Conservation (phyloP, 208 protist genomes). For the Acanthamoeba royreba region DNA sequence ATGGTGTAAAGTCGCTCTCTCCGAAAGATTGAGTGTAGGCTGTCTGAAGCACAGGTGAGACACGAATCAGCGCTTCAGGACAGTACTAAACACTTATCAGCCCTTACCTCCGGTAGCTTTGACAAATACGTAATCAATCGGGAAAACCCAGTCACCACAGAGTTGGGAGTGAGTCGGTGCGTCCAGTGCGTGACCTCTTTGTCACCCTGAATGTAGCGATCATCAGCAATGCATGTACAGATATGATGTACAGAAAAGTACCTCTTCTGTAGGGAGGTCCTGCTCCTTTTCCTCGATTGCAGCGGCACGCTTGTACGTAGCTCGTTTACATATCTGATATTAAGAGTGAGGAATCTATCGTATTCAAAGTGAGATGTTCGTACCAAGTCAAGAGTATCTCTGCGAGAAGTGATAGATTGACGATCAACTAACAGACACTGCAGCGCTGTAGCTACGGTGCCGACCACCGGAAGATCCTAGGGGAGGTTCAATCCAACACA, state of each 20-base stretch:
- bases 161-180: neutral
- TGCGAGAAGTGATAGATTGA: neutral
- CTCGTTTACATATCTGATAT: neutral
- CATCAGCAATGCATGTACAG: no score
- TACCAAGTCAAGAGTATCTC: neutral
- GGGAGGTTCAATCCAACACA: neutral
- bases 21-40: neutral
- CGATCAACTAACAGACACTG: neutral
- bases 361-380: neutral
- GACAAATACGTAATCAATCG: neutral
- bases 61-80: no score
- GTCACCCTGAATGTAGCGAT: neutral
- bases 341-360: no score
- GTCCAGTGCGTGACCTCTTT: neutral
- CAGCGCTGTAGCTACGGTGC: neutral
- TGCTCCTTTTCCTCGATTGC: neutral
- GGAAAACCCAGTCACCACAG: neutral
- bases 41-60: neutral
- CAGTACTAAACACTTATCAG: no score
- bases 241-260: no score
- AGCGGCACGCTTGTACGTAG: neutral
- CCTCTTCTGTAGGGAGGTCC: neutral
- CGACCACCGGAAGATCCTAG: neutral
- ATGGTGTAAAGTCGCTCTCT: neutral
- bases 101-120: neutral